phyloP scores from a whole-genome alignment of 2,329 filamentous ascomycete species.

The Penicillium polonicum region DNA sequence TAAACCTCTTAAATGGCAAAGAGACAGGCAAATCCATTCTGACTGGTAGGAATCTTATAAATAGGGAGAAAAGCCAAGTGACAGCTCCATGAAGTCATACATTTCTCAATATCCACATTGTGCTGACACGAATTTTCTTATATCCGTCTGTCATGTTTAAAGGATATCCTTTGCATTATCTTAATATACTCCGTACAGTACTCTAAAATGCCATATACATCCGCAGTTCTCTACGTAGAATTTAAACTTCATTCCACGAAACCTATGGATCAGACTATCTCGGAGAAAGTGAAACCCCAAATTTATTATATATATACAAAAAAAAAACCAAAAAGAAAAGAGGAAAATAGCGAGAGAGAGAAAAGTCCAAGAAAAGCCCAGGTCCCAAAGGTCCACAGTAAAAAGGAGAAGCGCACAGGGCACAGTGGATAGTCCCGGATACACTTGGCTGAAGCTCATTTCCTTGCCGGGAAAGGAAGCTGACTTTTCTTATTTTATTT shows the following conservation, averaged over 20 bases:
- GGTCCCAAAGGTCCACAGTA: slow-evolving; percentile 4
- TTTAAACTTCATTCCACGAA: background rate
- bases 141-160: background rate
- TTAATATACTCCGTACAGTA: background rate
- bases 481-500: background rate
- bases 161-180: background rate
- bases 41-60: background rate
- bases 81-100: slow-evolving; percentile 18
- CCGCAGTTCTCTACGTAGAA: background rate
- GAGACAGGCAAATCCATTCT: background rate
- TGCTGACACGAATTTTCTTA: background rate
- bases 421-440: slow-evolving; percentile 13
- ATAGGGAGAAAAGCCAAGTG: slow-evolving; percentile 1
- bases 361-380: background rate
- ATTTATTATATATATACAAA: background rate
- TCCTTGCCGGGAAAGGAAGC: background rate
- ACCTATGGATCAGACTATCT: background rate
- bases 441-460: slow-evolving; percentile 9
- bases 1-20: background rate
- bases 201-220: background rate
- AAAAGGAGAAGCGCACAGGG: slow-evolving; percentile 13
- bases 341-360: background rate
- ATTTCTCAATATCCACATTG: background rate
- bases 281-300: background rate
- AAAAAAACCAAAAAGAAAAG: background rate